These are phyloP conservation scores for Ogataea nitratoaversa DNA, from an alignment of 805 yeast genomes.

Conservation along the genomic window DNA sequence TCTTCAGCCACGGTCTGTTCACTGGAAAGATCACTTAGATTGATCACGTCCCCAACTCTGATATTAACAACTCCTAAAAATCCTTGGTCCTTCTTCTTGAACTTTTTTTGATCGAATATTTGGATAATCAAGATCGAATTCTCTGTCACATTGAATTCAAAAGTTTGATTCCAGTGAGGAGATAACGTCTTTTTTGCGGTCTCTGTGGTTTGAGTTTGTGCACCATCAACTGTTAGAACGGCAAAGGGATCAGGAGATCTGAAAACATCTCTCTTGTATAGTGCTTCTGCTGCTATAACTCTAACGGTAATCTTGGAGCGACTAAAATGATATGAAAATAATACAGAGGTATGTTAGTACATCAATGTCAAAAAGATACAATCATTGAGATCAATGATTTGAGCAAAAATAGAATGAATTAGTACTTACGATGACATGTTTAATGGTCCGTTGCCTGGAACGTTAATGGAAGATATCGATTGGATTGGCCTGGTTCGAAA, in stretches of 20 bases:
- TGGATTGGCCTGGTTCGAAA: no score
- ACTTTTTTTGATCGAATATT: conserved; percentile 94
- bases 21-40: conserved; percentile 42
- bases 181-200: conserved; percentile 91
- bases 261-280: conserved; percentile 91
- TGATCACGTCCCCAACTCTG: conserved; percentile 83
- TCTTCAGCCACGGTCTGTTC: conserved; percentile 93
- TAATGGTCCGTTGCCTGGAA: no score
- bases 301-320: conserved; percentile 51
- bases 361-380: no score
- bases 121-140: conserved; percentile 86
- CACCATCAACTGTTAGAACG: conserved; percentile 94
- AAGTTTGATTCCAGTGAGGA: conserved; percentile 97
- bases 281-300: conserved; percentile 92
- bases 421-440: background rate
- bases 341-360: background rate
- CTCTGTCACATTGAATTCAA: conserved; percentile 70
- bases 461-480: no score
- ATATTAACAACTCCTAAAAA: conserved; percentile 94
- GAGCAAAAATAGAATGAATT: no score
- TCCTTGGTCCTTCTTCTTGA: conserved; percentile 98
- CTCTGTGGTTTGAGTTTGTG: conserved; percentile 90
- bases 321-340: conserved; percentile 2
- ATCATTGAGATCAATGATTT: no score
- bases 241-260: conserved; percentile 98